These are phyloP conservation scores for Diaporthe longicolla DNA, from an alignment of 2,329 filamentous ascomycete genomes.

Conservation along the genomic window DNA sequence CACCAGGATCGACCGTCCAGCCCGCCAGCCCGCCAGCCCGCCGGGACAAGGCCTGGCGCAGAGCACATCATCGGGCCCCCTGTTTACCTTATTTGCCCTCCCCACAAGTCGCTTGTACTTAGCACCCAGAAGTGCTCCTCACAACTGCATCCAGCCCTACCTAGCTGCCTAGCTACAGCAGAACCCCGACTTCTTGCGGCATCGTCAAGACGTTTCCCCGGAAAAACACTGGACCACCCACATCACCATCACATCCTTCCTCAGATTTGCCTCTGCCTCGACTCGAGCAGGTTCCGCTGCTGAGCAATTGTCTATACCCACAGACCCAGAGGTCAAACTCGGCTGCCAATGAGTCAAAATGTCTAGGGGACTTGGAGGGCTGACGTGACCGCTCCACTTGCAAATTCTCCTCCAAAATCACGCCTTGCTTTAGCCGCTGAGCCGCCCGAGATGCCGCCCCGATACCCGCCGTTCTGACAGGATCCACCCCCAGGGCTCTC, in stretches of 20 bases:
- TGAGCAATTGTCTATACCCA: neutral
- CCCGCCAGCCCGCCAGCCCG: neutral
- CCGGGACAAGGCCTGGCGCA: constrained; percentile 29
- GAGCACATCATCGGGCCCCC: constrained; percentile 35
- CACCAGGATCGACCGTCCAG: constrained; percentile 15
- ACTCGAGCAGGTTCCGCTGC: neutral
- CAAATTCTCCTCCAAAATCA: constrained; percentile 34
- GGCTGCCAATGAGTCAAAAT: constrained; percentile 24
- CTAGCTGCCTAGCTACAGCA: neutral
- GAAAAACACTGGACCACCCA: constrained; percentile 10
- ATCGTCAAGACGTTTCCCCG: neutral
- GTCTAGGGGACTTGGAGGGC: constrained; percentile 13
- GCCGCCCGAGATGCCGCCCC: constrained; percentile 35
- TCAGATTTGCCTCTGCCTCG: constrained; percentile 11
- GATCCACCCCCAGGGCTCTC: constrained; percentile 11
- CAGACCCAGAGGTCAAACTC: neutral
- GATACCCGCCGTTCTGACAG: constrained; percentile 17
- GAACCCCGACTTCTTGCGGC: constrained; percentile 16
- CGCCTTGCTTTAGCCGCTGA: constrained; percentile 30
- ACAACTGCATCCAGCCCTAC: constrained; percentile 31
- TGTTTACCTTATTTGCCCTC: constrained; percentile 35
- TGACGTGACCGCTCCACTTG: constrained; percentile 40
- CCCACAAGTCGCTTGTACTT: constrained; percentile 25
- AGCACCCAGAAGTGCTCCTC: constrained; percentile 15
- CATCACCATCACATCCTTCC: neutral